Conservation (phyloP, 2,329 filamentous ascomycete species). For the Thelonectria discophora region DNA sequence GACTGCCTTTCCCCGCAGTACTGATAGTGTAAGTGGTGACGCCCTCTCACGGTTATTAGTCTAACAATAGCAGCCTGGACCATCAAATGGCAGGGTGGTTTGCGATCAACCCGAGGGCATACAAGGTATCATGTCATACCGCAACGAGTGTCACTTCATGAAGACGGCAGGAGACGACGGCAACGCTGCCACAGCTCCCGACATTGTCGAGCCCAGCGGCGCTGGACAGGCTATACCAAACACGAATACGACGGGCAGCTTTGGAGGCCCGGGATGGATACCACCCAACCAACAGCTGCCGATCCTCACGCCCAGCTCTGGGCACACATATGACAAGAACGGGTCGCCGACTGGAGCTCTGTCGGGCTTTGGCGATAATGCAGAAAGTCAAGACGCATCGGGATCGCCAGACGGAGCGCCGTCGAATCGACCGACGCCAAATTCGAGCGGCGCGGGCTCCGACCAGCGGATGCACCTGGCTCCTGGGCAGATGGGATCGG, state of each 20-base stretch:
- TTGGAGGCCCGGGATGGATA: conserved; percentile 50
- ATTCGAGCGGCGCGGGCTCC: conserved; percentile 57
- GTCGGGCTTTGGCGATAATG: conserved; percentile 55
- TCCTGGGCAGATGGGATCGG: conserved; percentile 50
- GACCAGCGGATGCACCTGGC: conserved; percentile 43
- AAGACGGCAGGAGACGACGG: conserved; percentile 52
- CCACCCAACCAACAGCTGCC: conserved; percentile 52
- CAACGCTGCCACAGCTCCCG: conserved; percentile 50
- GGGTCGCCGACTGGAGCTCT: conserved; percentile 41
- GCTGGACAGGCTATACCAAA: conserved; percentile 37
- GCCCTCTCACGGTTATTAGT: background rate
- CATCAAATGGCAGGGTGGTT: conserved; percentile 34
- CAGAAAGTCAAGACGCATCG: conserved; percentile 57
- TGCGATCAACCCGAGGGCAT: conserved; percentile 49
- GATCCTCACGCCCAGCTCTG: conserved; percentile 47
- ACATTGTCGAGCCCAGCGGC: conserved; percentile 50
- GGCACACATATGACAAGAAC: conserved; percentile 47
- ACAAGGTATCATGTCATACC: conserved; percentile 56
- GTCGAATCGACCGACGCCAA: conserved; percentile 67
- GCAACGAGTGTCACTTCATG: conserved; percentile 56
- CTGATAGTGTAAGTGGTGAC: conserved; percentile 57
- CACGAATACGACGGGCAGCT: conserved; percentile 37
- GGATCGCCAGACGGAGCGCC: conserved; percentile 59
- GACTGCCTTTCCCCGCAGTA: conserved; percentile 62
- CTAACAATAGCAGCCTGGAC: conserved; percentile 44